Base-by-base conservation (phyloP, 164 flowering plant species). In the Hamamelis virginiana region DNA sequence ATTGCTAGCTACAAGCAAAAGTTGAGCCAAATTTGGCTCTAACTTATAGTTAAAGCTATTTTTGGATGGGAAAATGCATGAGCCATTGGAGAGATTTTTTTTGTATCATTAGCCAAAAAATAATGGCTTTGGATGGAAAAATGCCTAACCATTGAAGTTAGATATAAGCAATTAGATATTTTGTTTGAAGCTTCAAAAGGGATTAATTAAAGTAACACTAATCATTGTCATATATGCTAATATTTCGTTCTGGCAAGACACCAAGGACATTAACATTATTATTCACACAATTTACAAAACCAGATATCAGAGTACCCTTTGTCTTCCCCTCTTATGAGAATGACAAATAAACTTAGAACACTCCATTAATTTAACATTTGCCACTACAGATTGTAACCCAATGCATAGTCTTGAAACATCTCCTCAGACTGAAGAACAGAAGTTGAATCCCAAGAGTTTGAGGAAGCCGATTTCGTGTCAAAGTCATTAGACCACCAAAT, bases 391-490 rank as follows among this genome's bases (percentile, higher is more conserved):
- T 77, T 78, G 75, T 80, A 78, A 25, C 80, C 84, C 62, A 83
- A 47, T 58, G 62, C 80, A 81, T 77, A 88, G 57, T 85, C 90
- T 74, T 77, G 88, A 72, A 84, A 85, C 76, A 89, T 72, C 51
- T 70, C 84, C 55, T 78, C 74, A 18, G 71, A 67, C 25, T 74
- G 84, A 73, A 77, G 70, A 50, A 62, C 68, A 60, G 81, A 75
- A 53, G 78, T 44, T 4, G 95, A 82, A 62, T 82, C 87, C 96
- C 94, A 89, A 5, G 91, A 85, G 75, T 69, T 82, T 1, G 88
- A 83, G n/a, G 91, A 78, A 8, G 85, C 73, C 5, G 89, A 83
- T 72, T 79, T 83, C 5, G 82, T 51, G 25, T 82, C 89, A 38
- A 84, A 72, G 11, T 83, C 84, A 74, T 80, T 83, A 16, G 80